Conservation (phyloP, 345 rosid genomes). For the Abelmoschus esculentus region DNA sequence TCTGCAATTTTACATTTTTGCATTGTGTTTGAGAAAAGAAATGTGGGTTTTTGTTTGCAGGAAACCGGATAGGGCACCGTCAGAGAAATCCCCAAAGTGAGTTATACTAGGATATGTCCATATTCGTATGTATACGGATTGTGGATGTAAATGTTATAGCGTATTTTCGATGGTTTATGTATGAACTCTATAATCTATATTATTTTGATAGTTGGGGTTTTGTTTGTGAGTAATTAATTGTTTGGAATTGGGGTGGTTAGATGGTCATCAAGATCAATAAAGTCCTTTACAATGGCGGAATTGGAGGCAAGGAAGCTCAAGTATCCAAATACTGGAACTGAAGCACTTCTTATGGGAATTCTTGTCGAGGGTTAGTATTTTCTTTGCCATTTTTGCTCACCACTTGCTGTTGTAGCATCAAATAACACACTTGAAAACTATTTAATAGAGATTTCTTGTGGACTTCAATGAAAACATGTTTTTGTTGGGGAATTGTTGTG, state of each 20-base stretch:
- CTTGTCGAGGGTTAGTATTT: slow-evolving; percentile 72
- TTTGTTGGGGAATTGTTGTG: neutral
- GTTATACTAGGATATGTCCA: neutral
- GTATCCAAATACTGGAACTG: slow-evolving; percentile 79
- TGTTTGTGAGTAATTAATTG: neutral
- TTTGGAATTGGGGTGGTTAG: slow-evolving; percentile 27
- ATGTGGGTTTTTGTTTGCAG: slow-evolving; percentile 31
- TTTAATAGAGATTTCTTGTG: neutral
- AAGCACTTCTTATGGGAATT: slow-evolving; percentile 83
- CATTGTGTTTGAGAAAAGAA: neutral
- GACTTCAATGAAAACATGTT: neutral
- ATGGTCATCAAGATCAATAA: slow-evolving; percentile 90
- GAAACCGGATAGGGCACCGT: slow-evolving; percentile 31
- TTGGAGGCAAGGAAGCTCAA: slow-evolving; percentile 89
- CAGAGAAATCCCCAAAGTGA: neutral
- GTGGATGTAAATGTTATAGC: neutral
- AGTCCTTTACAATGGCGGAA: slow-evolving; percentile 71
- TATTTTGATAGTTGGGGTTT: neutral
- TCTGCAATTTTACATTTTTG: neutral
- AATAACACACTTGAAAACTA: neutral
- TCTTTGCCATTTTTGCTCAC: neutral
- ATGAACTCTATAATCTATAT: neutral
- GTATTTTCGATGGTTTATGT: neutral
- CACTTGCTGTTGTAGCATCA: neutral
- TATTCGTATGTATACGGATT: neutral